Evolutionary conservation across 75 land plant species (phyloP).

Genomic region (Selaginella moellendorffii): DNA sequence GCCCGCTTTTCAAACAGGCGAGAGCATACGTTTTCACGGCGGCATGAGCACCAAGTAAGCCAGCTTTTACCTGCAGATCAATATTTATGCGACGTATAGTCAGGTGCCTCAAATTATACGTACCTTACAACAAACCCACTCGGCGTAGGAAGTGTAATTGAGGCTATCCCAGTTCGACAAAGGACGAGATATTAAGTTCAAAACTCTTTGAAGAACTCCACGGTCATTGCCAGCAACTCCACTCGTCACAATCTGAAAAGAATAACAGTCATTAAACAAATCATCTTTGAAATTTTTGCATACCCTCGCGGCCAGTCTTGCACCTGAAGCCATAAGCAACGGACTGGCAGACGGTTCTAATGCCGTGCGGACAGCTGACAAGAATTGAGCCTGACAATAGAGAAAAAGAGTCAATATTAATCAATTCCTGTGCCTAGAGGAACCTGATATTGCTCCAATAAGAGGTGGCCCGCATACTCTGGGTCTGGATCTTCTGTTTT

Average conservation of each 20-base stretch:
- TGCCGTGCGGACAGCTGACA: slow-evolving; percentile 84
- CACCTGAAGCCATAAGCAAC: slow-evolving; percentile 75
- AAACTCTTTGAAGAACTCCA: slow-evolving; percentile 58
- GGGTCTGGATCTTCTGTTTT: slow-evolving; percentile 76
- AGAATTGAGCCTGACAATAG: slow-evolving; percentile 86
- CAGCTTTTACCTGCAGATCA: slow-evolving; percentile 77
- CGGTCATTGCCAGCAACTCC: slow-evolving; percentile 70
- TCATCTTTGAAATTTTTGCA: not conserved
- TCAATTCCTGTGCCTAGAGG: not conserved
- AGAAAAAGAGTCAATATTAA: not conserved
- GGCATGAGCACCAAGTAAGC: slow-evolving; percentile 88
- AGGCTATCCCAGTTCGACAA: slow-evolving; percentile 63
- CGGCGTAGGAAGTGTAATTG: slow-evolving; percentile 81
- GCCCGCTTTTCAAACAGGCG: slow-evolving; percentile 34
- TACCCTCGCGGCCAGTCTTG: slow-evolving; percentile 80
- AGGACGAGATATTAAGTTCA: slow-evolving; percentile 60
- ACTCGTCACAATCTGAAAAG: slow-evolving; percentile 67
- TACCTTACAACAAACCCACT: slow-evolving; percentile 98
- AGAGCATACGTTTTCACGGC: slow-evolving; percentile 71
- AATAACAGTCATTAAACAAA: not conserved
- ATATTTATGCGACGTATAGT: too few species aligned
- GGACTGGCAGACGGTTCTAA: slow-evolving; percentile 64
- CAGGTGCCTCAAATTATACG: too few species aligned
- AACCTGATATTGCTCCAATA: slow-evolving; percentile 97
- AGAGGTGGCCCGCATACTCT: slow-evolving; percentile 69